Evolutionary conservation across 2,329 filamentous ascomycete species (phyloP), one percentile per base, ranked within the genome.

Genomic region (Orbilia javanica): DNA sequence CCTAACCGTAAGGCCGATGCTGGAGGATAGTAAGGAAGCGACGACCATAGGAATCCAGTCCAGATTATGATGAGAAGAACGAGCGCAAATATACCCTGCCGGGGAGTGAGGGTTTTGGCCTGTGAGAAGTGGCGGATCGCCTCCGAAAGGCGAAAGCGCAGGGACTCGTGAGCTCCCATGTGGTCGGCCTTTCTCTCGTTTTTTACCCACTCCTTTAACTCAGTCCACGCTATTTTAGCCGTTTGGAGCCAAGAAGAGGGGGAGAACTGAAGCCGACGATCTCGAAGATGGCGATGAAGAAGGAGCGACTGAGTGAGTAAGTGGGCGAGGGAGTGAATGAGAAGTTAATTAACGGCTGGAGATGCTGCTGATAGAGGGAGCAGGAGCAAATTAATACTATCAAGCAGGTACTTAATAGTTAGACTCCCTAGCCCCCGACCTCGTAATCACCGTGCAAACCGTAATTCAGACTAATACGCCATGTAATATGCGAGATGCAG

Each of bases 21-120:
- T 3, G 67, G 62, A 36, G 74, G 52, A 6, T 50, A 42, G 22
- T 64, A 50, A 3, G 74, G 74, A n/a, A 53, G 48, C n/a, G 74
- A 78, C 2, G 74, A 44, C 48, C 53, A 78, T 8, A 78, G 31
- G 36, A 72, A 72, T 13, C 52, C 42, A n/a, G 62, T 53, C 74
- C 74, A 78, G 0, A 78, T 60, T 22, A 78, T 27, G 46, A 64
- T 20, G 22, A 78, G 74, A 20, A 72, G n/a, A 4, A 27, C 52
- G 31, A 78, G 31, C 25, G 52, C 65, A 67, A 72, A 63, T 42
- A 78, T 39, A 29, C 52, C 74, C 67, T 78, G 74, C 3, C 74
- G 60, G 13, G 74, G 74, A n/a, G 74, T 72, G 62, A 78, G 67
- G 46, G 20, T 78, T 64, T 78, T 78, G 18, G 74, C 67, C 18